phyloP scores from a whole-genome alignment of 1,284 basidiomycete species.

The Phaffia rhodozyma region DNA sequence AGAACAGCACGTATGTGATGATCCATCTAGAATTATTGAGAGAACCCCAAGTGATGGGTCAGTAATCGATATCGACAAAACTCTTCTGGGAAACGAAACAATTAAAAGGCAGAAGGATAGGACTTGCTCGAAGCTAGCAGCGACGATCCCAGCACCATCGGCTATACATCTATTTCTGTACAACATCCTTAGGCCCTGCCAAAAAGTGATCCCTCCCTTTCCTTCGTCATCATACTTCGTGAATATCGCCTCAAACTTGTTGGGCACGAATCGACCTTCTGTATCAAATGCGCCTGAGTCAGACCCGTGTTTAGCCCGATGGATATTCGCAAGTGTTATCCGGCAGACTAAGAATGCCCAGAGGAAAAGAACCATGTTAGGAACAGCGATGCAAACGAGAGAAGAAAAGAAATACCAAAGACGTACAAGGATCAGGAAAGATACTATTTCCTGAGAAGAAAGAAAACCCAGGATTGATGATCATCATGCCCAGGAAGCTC shows the following conservation, averaged over 20 bases:
- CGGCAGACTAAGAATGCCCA: conserved; percentile 19
- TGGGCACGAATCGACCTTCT: conserved; percentile 24
- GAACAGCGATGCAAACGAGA: no score
- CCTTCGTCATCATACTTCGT: conserved; percentile 20
- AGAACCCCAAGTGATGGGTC: no score
- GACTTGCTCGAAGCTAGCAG: no score
- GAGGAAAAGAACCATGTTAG: neutral
- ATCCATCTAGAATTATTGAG: neutral
- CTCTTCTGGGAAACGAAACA: no score
- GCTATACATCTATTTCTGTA: neutral
- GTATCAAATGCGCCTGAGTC: conserved; percentile 25
- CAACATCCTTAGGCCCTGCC: conserved; percentile 22
- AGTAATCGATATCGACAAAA: no score
- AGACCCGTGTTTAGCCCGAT: conserved; percentile 8
- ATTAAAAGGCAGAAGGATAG: no score
- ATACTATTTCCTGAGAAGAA: conserved; percentile 11
- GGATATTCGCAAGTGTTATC: conserved; percentile 17
- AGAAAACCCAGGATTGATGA: conserved; percentile 26
- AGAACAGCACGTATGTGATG: conserved; percentile 4
- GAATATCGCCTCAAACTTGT: conserved; percentile 24
- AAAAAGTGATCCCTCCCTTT: conserved; percentile 24
- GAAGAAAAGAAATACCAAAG: no score
- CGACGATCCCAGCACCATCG: no score
- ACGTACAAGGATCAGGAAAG: no score
- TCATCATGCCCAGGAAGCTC: conserved; percentile 24